Conservation (phyloP, 495 filamentous ascomycete species). For the Xylaria longipes region DNA sequence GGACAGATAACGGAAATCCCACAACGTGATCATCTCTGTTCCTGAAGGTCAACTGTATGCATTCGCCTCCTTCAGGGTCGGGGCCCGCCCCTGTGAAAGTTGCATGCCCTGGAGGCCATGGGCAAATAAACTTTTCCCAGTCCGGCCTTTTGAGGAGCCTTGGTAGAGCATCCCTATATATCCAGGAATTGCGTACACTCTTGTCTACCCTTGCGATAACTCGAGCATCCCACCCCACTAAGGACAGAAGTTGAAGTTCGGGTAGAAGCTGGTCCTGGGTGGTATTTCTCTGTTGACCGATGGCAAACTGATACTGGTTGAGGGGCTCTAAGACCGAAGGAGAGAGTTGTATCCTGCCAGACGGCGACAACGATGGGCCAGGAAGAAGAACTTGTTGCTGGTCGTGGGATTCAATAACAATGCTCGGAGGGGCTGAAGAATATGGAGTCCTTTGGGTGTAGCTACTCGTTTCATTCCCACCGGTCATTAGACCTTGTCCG, state of each 20-base stretch:
- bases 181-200: not conserved
- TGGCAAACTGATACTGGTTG: not conserved
- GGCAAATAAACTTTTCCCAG: not conserved
- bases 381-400: not conserved
- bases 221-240: not conserved
- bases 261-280: not conserved
- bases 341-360: not conserved
- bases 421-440: not conserved
- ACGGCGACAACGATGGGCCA: not conserved
- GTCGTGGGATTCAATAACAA: not conserved
- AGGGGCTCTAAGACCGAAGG: not conserved
- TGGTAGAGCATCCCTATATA: not conserved
- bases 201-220: not conserved
- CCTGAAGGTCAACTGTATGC: not conserved
- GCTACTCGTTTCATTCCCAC: not conserved
- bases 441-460: not conserved
- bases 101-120: not conserved
- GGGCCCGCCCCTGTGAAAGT: not conserved
- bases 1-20: not conserved
- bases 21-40: not conserved
- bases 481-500: not conserved
- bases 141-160: not conserved
- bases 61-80: not conserved
- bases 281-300: not conserved
- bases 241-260: not conserved